These are phyloP conservation scores for Carex cristatella DNA, from an alignment of 176 grass and related monocot genomes.

Conservation along the genomic window DNA sequence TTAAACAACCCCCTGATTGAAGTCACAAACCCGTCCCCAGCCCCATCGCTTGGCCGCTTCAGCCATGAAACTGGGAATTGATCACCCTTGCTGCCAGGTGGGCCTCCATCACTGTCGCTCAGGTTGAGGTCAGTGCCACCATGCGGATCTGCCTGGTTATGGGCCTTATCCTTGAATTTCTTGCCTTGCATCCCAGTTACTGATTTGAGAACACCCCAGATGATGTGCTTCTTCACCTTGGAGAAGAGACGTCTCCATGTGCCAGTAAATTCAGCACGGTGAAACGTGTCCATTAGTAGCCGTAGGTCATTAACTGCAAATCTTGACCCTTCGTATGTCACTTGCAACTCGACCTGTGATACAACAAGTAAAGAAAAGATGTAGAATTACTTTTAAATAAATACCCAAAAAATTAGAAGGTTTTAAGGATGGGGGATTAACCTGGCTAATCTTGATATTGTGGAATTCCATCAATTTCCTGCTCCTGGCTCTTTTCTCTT, in stretches of 20 bases:
- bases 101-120: slow-evolving; percentile 77
- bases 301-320: slow-evolving; percentile 95
- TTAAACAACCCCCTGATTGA: slow-evolving; percentile 98
- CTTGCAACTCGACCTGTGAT: slow-evolving; percentile 81
- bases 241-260: slow-evolving; percentile 97
- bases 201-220: slow-evolving; percentile 96
- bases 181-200: slow-evolving; percentile 99
- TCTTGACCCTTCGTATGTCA: slow-evolving; percentile 95
- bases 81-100: slow-evolving; percentile 45
- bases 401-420: slow-evolving; percentile 15
- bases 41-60: slow-evolving; percentile 80
- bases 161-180: slow-evolving; percentile 80
- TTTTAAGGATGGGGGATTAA: slow-evolving; percentile 19
- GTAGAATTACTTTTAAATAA: slow-evolving; percentile 26
- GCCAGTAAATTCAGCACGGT: slow-evolving; percentile 81
- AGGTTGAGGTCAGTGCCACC: slow-evolving; percentile 64
- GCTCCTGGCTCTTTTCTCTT: slow-evolving; percentile 77
- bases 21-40: slow-evolving; percentile 92
- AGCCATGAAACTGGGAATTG: slow-evolving; percentile 90
- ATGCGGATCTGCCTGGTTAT: slow-evolving; percentile 60
- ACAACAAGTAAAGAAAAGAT: slow-evolving; percentile 20
- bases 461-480: slow-evolving; percentile 91
- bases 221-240: slow-evolving; percentile 96
- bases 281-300: slow-evolving; percentile 97
- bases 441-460: slow-evolving; percentile 99